Evolutionary conservation across 257 asterid genomes (phyloP).

Genomic region (Striga asiatica): DNA sequence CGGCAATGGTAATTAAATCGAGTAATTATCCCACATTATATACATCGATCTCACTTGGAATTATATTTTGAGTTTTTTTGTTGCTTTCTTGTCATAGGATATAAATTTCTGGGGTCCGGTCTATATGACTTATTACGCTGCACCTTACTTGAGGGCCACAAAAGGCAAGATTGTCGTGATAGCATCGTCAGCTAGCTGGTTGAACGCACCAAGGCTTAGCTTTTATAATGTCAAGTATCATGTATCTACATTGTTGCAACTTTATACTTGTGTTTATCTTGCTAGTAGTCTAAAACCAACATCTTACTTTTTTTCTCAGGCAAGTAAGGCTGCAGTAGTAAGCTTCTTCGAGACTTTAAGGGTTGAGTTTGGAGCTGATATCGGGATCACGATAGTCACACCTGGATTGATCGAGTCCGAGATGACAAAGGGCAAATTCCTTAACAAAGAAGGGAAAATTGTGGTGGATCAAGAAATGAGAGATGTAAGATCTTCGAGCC

Average conservation of each 20-base stretch:
- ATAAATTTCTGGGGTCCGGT: constrained; percentile 74
- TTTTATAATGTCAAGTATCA: constrained; percentile 37
- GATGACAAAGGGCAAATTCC: constrained; percentile 53
- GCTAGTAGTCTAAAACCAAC: neutral
- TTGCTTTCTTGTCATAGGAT: constrained; percentile 28
- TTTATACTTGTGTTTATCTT: neutral
- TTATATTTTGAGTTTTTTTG: neutral
- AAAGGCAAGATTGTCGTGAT: constrained; percentile 47
- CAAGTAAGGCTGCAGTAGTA: constrained; percentile 72
- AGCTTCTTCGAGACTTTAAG: constrained; percentile 65
- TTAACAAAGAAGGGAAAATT: constrained; percentile 30
- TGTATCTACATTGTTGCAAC: no score
- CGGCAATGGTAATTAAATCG: constrained; percentile 40
- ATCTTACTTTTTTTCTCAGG: constrained; percentile 27
- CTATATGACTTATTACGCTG: constrained; percentile 43
- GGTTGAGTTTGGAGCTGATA: constrained; percentile 44
- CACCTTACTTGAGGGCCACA: constrained; percentile 48
- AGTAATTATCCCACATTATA: neutral
- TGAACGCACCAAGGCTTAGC: constrained; percentile 68
- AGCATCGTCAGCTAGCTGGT: constrained; percentile 69
- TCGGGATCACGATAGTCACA: constrained; percentile 47
- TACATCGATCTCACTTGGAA: no score
- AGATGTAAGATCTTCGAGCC: constrained; percentile 34
- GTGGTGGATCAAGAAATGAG: constrained; percentile 45
- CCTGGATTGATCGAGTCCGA: constrained; percentile 73